phyloP scores from a whole-genome alignment of 2,329 filamentous ascomycete species.

The Aspergillus ibericus region DNA sequence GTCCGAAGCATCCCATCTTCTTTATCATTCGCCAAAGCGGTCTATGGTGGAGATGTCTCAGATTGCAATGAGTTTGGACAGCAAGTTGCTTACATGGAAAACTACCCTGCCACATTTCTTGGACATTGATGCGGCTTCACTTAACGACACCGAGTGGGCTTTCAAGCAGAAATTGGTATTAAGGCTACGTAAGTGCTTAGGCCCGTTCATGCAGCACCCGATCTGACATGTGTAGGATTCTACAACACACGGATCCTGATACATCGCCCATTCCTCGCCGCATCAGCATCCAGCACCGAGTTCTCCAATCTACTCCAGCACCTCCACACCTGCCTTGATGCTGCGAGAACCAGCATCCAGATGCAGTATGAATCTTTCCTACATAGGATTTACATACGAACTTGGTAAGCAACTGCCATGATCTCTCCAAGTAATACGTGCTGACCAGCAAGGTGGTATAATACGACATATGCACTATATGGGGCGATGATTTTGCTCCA shows the following conservation, averaged over 20 bases:
- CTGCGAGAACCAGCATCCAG: conserved; percentile 28
- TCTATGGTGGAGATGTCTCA: conserved; percentile 22
- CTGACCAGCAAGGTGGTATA: conserved; percentile 29
- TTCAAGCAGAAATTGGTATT: conserved; percentile 35
- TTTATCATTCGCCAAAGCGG: conserved; percentile 24
- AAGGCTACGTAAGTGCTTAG: conserved; percentile 22
- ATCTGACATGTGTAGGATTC: conserved; percentile 20
- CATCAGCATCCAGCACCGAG: conserved; percentile 14
- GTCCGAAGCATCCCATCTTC: conserved; percentile 28
- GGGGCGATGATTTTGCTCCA: conserved; percentile 36
- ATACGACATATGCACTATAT: conserved; percentile 35
- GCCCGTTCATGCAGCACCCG: background rate
- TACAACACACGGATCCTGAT: conserved; percentile 33
- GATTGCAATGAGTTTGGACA: conserved; percentile 23
- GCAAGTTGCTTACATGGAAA: conserved; percentile 24
- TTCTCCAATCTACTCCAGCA: conserved; percentile 16
- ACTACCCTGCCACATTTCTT: conserved; percentile 19
- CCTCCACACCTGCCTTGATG: conserved; percentile 28
- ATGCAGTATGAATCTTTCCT: conserved; percentile 33
- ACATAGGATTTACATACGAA: conserved; percentile 32
- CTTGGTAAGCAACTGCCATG: conserved; percentile 18
- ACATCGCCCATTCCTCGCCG: conserved; percentile 30
- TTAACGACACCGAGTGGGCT: conserved; percentile 32
- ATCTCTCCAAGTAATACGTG: background rate
- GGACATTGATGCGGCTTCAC: conserved; percentile 21